phyloP scores from a whole-genome alignment of 768 basidiomycete genomes.

The Epithele typhae region DNA sequence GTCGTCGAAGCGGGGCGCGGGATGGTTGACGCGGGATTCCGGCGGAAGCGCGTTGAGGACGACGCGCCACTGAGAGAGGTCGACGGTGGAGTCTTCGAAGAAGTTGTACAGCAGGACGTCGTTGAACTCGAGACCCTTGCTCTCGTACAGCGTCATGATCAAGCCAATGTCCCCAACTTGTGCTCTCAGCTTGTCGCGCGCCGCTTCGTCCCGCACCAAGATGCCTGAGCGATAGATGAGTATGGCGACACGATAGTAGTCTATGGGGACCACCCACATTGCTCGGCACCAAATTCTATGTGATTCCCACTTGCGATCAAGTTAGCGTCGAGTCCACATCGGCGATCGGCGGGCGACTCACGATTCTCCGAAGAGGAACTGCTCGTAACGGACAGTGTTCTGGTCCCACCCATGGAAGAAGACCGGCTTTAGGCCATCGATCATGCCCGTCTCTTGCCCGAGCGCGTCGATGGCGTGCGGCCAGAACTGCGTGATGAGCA shows the following conservation, averaged over 20 bases:
- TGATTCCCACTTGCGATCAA: constrained; percentile 41
- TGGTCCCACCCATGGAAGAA: constrained; percentile 51
- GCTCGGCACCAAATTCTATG: constrained; percentile 60
- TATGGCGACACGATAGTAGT: not conserved
- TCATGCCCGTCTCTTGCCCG: constrained; percentile 49
- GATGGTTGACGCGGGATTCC: too few species aligned
- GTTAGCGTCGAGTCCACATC: too few species aligned
- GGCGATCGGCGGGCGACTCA: too few species aligned
- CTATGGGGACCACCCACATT: constrained; percentile 41
- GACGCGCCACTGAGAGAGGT: constrained; percentile 54
- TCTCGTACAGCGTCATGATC: constrained; percentile 62
- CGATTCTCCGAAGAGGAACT: constrained; percentile 53
- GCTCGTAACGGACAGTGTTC: constrained; percentile 40
- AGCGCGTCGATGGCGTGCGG: constrained; percentile 60
- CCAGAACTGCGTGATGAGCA: constrained; percentile 60
- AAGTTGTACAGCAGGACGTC: constrained; percentile 74
- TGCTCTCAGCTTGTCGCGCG: constrained; percentile 40
- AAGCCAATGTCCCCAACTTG: constrained; percentile 54
- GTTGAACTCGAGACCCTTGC: constrained; percentile 65
- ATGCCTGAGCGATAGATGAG: constrained; percentile 42
- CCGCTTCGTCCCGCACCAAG: constrained; percentile 58
- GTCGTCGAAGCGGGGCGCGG: constrained; percentile 46
- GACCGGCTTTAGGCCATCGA: constrained; percentile 51
- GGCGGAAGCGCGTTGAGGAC: constrained; percentile 40
- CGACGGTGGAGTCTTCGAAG: constrained; percentile 58